A percentile compares a stretch with the other conserved stretches of the same genome.
These are phyloP conservation scores for Rutstroemia sp. DNA, from an alignment of 2,329 filamentous ascomycete species.

Conservation along the genomic window DNA sequence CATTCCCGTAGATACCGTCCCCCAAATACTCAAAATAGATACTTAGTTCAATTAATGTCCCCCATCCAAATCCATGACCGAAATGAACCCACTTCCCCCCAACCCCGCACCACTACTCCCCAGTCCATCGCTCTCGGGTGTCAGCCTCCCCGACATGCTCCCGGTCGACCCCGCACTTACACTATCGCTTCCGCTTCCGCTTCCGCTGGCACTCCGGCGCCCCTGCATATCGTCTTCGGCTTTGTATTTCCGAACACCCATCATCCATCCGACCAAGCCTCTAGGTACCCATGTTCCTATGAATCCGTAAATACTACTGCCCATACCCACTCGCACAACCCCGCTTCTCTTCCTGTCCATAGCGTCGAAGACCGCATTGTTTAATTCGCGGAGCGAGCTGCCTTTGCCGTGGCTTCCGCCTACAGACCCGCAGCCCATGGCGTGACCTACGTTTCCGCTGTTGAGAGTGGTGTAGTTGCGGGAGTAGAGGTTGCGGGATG, in stretches of 20 bases:
- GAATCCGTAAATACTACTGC: conserved; percentile 75
- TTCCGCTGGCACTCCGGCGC: background rate
- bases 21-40: background rate
- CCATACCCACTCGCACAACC: conserved; percentile 74
- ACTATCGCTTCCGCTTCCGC: background rate
- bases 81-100: conserved; percentile 24
- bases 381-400: conserved; percentile 68
- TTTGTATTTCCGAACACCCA: conserved; percentile 61
- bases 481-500: conserved; percentile 52
- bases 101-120: conserved; percentile 13
- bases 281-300: conserved; percentile 75
- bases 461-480: conserved; percentile 54
- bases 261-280: conserved; percentile 83
- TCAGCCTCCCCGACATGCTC: conserved; percentile 12
- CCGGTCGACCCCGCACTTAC: background rate
- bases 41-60: background rate
- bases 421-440: conserved; percentile 28
- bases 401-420: conserved; percentile 36
- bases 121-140: conserved; percentile 12
- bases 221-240: background rate
- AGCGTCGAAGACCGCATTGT: conserved; percentile 86
- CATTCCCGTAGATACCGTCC: too few species aligned
- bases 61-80: conserved; percentile 10
- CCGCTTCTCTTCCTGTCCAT: conserved; percentile 48
- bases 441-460: conserved; percentile 12